Evolutionary conservation across 495 filamentous ascomycete genomes (phyloP), one percentile per base, ranked within the genome.

Genomic region (Podospora appendiculata): DNA sequence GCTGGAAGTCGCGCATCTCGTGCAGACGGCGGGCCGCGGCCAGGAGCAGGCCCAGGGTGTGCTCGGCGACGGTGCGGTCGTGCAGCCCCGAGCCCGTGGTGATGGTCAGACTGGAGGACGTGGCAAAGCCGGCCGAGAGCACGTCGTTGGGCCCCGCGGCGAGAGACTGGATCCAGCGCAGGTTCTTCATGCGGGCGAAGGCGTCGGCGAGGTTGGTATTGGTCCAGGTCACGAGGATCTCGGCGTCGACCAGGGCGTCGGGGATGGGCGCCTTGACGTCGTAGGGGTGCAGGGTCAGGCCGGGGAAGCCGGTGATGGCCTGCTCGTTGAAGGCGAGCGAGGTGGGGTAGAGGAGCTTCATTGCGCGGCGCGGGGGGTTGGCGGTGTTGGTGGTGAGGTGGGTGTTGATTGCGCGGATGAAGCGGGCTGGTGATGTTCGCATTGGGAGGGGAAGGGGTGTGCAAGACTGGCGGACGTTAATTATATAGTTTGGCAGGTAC

Each of bases 281-380:
- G 67, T 83, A 83, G 32, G 74, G 58, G 54, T 79, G 72, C 6
- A 83, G 69, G 9, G 68, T 58, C 2, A 66, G 36, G 42, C 73
- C 65, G 25, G 71, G 60, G 70, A 80, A 82, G 58, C 76, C 79
- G 47, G 79, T 61, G 51, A 82, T 66, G 48, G 53, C 64, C 56
- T 70, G 50, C 41, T 71, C 50, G 62, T 80, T 67, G 57, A 82
- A 70, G 33, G 63, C 61, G 51, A 82, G 69, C 7, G 79, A 80
- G 46, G 73, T 82, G 42, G 80, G 80, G 64, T 83, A 83, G 32
- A 82, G 77, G 62, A 83, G 74, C 65, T 83, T 82, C 79, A 81
- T 82, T 14, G 10, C 14, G 10, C 10, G n/a, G 41, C 14, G 34
- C 13, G 19, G 42, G 18, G 32, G 12, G 2, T 41, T 44, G 12